These are phyloP conservation scores for Punica granatum DNA, from an alignment of 345 rosid genomes.

Conservation along the genomic window DNA sequence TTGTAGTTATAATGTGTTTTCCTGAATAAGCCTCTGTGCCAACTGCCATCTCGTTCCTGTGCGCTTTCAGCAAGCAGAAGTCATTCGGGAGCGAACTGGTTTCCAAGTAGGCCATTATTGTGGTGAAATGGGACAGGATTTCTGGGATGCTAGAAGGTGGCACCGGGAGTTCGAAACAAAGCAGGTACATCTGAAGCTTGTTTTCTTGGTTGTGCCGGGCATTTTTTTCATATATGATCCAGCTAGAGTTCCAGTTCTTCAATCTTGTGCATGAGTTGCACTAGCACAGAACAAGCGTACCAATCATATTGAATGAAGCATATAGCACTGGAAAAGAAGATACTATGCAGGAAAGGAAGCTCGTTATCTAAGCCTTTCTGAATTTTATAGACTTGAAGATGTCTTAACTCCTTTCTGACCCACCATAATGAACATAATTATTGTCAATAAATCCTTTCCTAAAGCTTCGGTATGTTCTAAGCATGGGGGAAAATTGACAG, in stretches of 20 bases:
- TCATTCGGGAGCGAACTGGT: constrained; percentile 69
- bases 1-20: not conserved
- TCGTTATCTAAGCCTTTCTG: too few species aligned
- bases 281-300: not conserved
- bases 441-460: too few species aligned
- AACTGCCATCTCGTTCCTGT: constrained; percentile 10
- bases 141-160: constrained; percentile 92
- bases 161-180: constrained; percentile 88
- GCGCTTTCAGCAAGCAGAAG: constrained; percentile 85
- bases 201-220: not conserved
- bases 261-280: not conserved
- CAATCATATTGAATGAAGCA: not conserved
- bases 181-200: constrained; percentile 45
- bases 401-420: too few species aligned
- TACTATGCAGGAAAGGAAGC: too few species aligned
- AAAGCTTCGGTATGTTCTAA: too few species aligned
- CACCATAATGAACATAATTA: too few species aligned
- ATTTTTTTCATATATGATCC: not conserved
- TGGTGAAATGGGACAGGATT: constrained; percentile 97
- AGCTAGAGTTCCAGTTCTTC: not conserved
- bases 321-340: not conserved
- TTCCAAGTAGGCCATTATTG: constrained; percentile 85
- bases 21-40: constrained; percentile 6
- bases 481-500: too few species aligned
- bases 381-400: too few species aligned